Conservation (phyloP, 805 yeast genomes). For the Jamesozyma piceae region DNA sequence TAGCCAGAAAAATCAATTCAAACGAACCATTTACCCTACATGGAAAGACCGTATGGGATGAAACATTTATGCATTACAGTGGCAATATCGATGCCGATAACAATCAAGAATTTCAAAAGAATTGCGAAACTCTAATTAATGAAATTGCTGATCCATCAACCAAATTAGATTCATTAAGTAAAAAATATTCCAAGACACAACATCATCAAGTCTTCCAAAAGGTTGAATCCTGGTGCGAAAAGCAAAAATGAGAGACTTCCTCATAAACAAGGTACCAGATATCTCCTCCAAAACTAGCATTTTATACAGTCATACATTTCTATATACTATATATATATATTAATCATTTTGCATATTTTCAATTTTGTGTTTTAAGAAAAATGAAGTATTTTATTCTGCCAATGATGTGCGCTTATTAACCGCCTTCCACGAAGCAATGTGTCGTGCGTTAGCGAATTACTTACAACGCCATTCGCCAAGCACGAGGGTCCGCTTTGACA, state of each 20-base stretch:
- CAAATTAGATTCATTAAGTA: slow-evolving; percentile 19
- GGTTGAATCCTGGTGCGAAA: slow-evolving; percentile 14
- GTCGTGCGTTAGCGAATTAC: too few species aligned
- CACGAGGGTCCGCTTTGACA: too few species aligned
- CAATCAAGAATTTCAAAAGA: slow-evolving; percentile 12
- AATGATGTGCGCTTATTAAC: too few species aligned
- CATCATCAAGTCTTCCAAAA: slow-evolving; percentile 13
- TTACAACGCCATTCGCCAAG: too few species aligned
- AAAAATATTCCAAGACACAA: slow-evolving; percentile 13
- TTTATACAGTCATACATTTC: too few species aligned
- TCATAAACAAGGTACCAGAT: background rate
- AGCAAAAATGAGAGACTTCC: too few species aligned
- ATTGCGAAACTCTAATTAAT: slow-evolving; percentile 16
- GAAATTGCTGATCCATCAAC: slow-evolving; percentile 27
- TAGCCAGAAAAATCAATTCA: slow-evolving; percentile 50
- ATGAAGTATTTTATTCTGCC: too few species aligned
- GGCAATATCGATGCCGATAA: slow-evolving; percentile 19
- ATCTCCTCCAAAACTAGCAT: too few species aligned
- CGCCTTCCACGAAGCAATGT: too few species aligned
- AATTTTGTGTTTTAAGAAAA: too few species aligned
- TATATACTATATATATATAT: too few species aligned
- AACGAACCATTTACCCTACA: slow-evolving; percentile 14
- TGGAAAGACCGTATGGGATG: slow-evolving; percentile 14
- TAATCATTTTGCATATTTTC: background rate
- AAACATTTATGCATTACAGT: slow-evolving; percentile 18